Conservation (phyloP, 148 eudicot species). For the Vaccinium darrowii region DNA sequence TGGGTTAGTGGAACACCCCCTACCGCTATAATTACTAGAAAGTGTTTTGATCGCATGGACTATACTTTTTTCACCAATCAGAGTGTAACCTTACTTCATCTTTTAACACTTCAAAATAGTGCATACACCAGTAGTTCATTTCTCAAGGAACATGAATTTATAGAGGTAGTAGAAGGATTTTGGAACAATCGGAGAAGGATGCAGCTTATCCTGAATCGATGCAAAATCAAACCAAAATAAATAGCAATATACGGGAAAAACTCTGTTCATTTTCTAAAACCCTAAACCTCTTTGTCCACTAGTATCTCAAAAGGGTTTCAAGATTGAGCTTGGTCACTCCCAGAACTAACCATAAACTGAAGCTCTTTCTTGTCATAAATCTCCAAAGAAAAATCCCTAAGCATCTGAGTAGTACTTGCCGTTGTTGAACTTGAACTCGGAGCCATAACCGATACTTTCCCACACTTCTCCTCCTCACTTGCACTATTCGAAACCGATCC, state of each 20-base stretch:
- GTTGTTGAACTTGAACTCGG: slow-evolving; percentile 32
- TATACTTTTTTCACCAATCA: too few relatives aligned
- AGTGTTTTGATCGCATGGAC: too few relatives aligned
- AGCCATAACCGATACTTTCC: slow-evolving; percentile 35
- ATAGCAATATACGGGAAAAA: not conserved
- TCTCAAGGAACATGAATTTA: too few relatives aligned
- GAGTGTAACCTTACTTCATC: too few relatives aligned
- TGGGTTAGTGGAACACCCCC: too few relatives aligned
- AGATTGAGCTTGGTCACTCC: not conserved
- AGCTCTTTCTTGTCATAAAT: slow-evolving; percentile 71
- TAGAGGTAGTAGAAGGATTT: too few relatives aligned
- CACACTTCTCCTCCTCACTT: slow-evolving; percentile 16
- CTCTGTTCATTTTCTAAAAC: not conserved
- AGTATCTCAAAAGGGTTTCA: not conserved
- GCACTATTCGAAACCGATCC: slow-evolving; percentile 24
- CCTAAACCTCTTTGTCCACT: not conserved
- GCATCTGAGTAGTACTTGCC: slow-evolving; percentile 24
- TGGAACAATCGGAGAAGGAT: too few relatives aligned
- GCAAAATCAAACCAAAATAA: not conserved
- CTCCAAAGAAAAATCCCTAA: slow-evolving; percentile 69
- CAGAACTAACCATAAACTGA: slow-evolving; percentile 52
- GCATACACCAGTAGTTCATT: too few relatives aligned
- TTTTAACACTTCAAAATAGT: too few relatives aligned
- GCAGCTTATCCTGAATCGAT: too few relatives aligned
- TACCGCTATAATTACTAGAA: too few relatives aligned